Base-by-base conservation (phyloP, 768 basidiomycete species). In the Xerocomellus intermedius region DNA sequence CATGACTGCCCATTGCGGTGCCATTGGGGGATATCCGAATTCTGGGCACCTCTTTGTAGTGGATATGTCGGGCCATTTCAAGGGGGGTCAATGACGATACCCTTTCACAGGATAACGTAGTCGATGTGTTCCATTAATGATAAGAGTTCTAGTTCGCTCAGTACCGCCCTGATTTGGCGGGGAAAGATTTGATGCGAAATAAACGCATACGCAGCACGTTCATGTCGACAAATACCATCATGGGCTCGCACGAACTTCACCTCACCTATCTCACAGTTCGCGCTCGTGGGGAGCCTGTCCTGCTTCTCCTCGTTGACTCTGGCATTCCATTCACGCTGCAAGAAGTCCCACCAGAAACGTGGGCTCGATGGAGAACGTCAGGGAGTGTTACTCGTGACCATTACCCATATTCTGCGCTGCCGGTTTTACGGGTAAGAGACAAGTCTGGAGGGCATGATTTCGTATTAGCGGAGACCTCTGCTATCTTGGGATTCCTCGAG, bases 1-100 rank as follows among this genome's bases (percentile, higher is more conserved):
- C 9, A 73, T 72, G 26, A 71, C 68, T 5, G 77, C 75, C 17
- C 84, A 86, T 60, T 85, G 84, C 58, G 78, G 81, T 26, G 84
- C 82, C 8, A 75, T 74, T 45, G 82, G 80, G 24, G 84, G 82
- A 51, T 74, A 72, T 41, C 70, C 71, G 37, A 56, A 68, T 57
- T 75, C 73, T 13, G 74, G 74, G 21, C 60, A 71, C 42, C 59
- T 75, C 21, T 75, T 73, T 57, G 58, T 64, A 8, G 63, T 73
- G 35, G 65, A 71, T 54, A 56, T 75, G 43, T 53, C 64, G 8
- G 64, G 62, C 37, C 37, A 47, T 14, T 69, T 59, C 56, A 66
- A 59, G 30, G 72, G 71, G 6, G 53, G 60, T 13, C 38, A 39
- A 39, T 66, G 61, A 66, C 55, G 69, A 8, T 55, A 63, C 36